These are phyloP conservation scores for Wickerhamiella kazuoi DNA, from an alignment of 805 yeast genomes.

Conservation along the genomic window DNA sequence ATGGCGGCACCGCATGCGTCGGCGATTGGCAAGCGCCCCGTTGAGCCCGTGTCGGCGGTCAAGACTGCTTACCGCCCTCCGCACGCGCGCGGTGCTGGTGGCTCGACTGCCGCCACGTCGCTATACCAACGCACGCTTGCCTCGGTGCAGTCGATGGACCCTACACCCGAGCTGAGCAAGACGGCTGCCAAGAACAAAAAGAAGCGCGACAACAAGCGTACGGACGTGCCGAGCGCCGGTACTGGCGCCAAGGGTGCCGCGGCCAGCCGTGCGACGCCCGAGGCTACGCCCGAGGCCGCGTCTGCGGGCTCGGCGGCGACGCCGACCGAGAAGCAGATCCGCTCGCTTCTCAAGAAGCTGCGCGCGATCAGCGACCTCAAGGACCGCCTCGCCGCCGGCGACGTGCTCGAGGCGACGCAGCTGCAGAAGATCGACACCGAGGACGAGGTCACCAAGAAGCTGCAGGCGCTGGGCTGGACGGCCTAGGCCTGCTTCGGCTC, in stretches of 20 bases:
- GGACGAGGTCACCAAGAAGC: slow-evolving; percentile 56
- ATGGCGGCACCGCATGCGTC: slow-evolving; percentile 56
- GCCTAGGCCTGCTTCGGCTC: neutral
- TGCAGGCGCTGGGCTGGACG: slow-evolving; percentile 57
- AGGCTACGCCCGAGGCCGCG: slow-evolving; percentile 24
- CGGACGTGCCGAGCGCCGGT: slow-evolving; percentile 5
- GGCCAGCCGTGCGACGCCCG: slow-evolving; percentile 6
- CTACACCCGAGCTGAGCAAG: slow-evolving; percentile 31
- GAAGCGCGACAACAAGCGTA: slow-evolving; percentile 33
- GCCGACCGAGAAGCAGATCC: slow-evolving; percentile 79
- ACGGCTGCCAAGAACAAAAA: slow-evolving; percentile 57
- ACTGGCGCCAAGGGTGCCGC: neutral
- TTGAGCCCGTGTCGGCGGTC: slow-evolving; percentile 35
- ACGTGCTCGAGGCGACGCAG: slow-evolving; percentile 83
- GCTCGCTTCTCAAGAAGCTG: slow-evolving; percentile 78
- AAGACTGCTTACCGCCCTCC: slow-evolving; percentile 95
- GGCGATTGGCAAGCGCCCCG: slow-evolving; percentile 33
- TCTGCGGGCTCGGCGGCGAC: slow-evolving; percentile 31
- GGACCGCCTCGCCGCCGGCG: slow-evolving; percentile 68
- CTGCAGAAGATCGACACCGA: slow-evolving; percentile 77
- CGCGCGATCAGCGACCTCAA: slow-evolving; percentile 90
- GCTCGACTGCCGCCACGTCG: slow-evolving; percentile 18
- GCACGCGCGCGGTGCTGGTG: slow-evolving; percentile 47
- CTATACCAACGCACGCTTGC: slow-evolving; percentile 13
- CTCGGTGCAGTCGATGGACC: slow-evolving; percentile 16